Conservation (phyloP, 495 filamentous ascomycete genomes). For the Amphirosellinia nigrospora region DNA sequence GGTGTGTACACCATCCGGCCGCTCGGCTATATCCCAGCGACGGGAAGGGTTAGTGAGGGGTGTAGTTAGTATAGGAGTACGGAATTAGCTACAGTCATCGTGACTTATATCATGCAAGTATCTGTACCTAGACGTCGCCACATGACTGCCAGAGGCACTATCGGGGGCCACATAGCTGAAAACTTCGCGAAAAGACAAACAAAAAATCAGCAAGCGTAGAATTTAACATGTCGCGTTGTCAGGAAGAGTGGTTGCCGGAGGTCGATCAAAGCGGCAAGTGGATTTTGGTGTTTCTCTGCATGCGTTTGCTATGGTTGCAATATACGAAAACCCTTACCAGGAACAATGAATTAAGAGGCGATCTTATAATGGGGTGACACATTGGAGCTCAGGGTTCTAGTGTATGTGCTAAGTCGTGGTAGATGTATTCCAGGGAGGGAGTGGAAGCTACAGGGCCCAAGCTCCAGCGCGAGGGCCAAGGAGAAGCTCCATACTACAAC, state of each 20-base stretch:
- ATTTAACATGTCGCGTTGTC: conserved; percentile 2
- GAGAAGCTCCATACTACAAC: neutral
- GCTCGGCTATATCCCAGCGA: neutral
- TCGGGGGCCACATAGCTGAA: conserved; percentile 1
- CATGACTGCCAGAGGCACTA: neutral
- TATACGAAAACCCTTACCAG: conserved; percentile 12
- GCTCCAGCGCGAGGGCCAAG: conserved; percentile 9
- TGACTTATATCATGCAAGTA: conserved; percentile 12
- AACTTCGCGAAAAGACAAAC: neutral
- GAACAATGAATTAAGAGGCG: neutral
- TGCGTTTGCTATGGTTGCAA: conserved; percentile 7
- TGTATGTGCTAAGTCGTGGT: neutral
- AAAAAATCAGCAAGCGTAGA: neutral
- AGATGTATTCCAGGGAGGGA: conserved; percentile 3
- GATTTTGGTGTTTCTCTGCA: conserved; percentile 3
- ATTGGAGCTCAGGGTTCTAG: conserved; percentile 11
- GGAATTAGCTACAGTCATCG: neutral
- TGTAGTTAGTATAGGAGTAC: conserved; percentile 5
- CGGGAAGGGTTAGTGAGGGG: conserved; percentile 3
- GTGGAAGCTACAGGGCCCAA: conserved; percentile 9
- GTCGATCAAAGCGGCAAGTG: conserved; percentile 16
- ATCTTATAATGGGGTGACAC: conserved; percentile 7
- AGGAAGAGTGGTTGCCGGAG: conserved; percentile 16
- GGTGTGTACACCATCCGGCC: conserved; percentile 1
- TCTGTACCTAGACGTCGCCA: conserved; percentile 1